Percentiles rank a stretch among this genome's conserved stretches.
Conservation (phyloP, 2,329 filamentous ascomycete genomes). For the Microdochium bolleyi region DNA sequence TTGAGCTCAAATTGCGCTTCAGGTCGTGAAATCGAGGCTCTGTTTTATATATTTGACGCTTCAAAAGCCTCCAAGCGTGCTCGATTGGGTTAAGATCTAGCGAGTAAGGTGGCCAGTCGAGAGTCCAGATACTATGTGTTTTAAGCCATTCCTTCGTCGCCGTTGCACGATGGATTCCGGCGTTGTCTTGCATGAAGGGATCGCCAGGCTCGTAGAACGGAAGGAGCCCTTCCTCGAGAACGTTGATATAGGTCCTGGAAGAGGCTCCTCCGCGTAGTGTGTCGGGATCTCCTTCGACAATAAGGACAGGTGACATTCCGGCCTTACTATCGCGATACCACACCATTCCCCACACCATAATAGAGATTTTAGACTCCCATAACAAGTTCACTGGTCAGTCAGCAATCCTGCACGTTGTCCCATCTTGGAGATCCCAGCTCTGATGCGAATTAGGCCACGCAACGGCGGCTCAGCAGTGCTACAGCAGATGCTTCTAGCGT, state of each 20-base stretch:
- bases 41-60: background rate
- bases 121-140: background rate
- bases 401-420: background rate
- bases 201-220: background rate
- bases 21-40: slow-evolving; percentile 1
- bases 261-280: background rate
- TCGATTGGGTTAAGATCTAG: slow-evolving; percentile 4
- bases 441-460: background rate
- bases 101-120: slow-evolving; percentile 2
- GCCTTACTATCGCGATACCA: background rate
- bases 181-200: background rate
- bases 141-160: background rate
- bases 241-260: background rate
- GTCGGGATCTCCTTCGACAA: background rate
- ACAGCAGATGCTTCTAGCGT: background rate
- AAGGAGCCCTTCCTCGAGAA: background rate
- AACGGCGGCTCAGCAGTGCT: background rate
- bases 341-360: background rate
- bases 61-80: slow-evolving; percentile 2
- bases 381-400: background rate
- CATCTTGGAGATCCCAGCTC: background rate
- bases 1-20: background rate
- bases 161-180: background rate
- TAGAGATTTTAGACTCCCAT: background rate
- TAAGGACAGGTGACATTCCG: background rate